Base-by-base conservation (phyloP, 352 stramenopile species). In the Phytophthora syringae region DNA sequence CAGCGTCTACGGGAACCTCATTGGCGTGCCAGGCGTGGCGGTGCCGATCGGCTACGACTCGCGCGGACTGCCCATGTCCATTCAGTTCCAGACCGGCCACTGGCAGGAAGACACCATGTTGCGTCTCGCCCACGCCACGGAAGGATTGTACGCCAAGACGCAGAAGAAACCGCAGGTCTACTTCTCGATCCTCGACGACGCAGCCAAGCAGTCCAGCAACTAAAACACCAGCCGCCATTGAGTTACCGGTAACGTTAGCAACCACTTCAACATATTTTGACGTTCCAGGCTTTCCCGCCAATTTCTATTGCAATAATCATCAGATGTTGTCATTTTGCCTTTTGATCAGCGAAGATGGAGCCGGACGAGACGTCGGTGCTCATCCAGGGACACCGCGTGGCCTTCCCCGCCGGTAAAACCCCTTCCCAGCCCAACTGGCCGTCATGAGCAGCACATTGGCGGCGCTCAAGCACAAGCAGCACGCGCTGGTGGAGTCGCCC, bases 1-100 rank as follows among this genome's bases (percentile, higher is more conserved):
- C 73, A 82, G 82, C 16, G 74, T 95, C 28, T 88, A 96, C 45
- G 90, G 80, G 24, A 97, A 98, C 63, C 80, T 97, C 30, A 84
- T 93, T 15, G 92, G 92, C 9, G 89, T 96, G 44, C 91, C 91
- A 0, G 89, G 76, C 7, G 67, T 95, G 3, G 73, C 82, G 1
- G 84, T 96, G 28, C 89, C 86, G 1, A 80, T 94, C 22, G 89
- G 85, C 24, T 82, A 89, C 72, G 84, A 93, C 50, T 59, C 57
- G 22, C 52, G 67, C 3, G 81, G 77, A 13, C 52, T 97, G 25
- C 89, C 89, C 11, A 81, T 96, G 36, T 88, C 87, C 6, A 71
- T 95, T 37, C 89, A 96, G 54, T 76, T 97, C 24, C 79, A 96
- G 60, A 82, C 74, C 16, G 76, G 59, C 30, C 85, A 95, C 58